Evolutionary conservation across 1,139 yeast species (phyloP), one percentile per base, ranked within the genome.

Genomic region (Candida buenavistaensis): DNA sequence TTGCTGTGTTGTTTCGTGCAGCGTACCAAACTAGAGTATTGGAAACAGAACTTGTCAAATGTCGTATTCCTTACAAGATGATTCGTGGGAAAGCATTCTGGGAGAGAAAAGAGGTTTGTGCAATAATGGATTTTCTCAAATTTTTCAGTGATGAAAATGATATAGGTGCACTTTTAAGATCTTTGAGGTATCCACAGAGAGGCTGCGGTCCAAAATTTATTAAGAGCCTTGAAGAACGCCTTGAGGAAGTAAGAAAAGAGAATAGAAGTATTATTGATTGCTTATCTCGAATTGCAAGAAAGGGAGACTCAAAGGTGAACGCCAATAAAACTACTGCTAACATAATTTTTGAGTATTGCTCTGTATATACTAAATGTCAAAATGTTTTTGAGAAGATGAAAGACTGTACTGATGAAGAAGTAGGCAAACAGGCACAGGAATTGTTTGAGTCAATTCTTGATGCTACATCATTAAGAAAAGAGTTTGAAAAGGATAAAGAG

Each of bases 1-100:
- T 88, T 41, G 82, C 96, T 0, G 70, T 92, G 3, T 64, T 92
- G 20, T 78, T 84, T 3, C 64, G 97, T 22, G 68, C 84, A 1
- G 68, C 82, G 15, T 66, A 67, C 48, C 76, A 78, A 55, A 72
- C 86, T 13, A 53, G 79, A 43, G 63, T 57, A 2, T 62, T 88
- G 7, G 97, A 89, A 50, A 71, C 71, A 23, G 82, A 76, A 19
- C 59, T 90, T 14, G 66, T 77, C 1, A 64, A 59, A 32, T 60
- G 62, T 4, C 58, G 70, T 6, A 72, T 90, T 7, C 90, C 94
- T 0, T 86, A 86, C 49, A 57, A 59, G 10, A 71, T 89, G 48
- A 67, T 82, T 1, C 78, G 82, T 35, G 96, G 96, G 0, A 67
- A 68, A 33, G 82, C 87, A 1, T 86, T 88, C 49, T 86, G 95